Evolutionary conservation across 129 eudicot genomes (phyloP), one percentile per base, ranked within the genome.

Genomic region (Saussurea involucrata): DNA sequence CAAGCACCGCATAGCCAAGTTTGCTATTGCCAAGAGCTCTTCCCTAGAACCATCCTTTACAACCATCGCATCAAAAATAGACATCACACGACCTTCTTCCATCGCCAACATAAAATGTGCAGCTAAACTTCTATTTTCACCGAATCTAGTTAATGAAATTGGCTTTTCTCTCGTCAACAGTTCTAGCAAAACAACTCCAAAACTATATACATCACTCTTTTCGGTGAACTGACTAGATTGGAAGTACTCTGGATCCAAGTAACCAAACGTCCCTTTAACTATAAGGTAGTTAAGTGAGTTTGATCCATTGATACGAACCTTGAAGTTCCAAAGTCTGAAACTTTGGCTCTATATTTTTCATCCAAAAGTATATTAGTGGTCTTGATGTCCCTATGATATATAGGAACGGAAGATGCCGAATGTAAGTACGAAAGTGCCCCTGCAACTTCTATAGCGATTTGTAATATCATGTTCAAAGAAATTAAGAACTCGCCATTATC

Each of bases 331-430:
- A 75, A 75, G 68, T 75, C 79, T 0, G 71, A 68, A 20, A 75
- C 37, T 63, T 75, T 75, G 29, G 79, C 79, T 63, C 79, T 63
- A 17, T 34, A 75, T 24, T 75, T 75, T 25, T 75, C 79, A 63
- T 75, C 79, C 29, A 75, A 12, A 60, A 60, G 78, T 31, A 74
- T 74, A 32, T 74, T 74, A 31, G 69, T 32, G 22, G 78, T 57
- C 79, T 75, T 75, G 71, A 75, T 75, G 60, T 75, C 71, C 66
- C 79, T 55, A 63, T 75, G 79, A 25, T 75, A 75, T 33, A 75
- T 63, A 37, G 79, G 79, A 21, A 63, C 6, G 9, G 71, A 20
- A n/a, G 80, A 22, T 22, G 71, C 80, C 29, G 72, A 37, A 61
- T 65, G 72, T 65, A 64, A 40, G 63, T 64, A 76, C 9, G 65